Conservation (phyloP, 108 stramenopile species). For the Aurantiochytrium sp. region DNA sequence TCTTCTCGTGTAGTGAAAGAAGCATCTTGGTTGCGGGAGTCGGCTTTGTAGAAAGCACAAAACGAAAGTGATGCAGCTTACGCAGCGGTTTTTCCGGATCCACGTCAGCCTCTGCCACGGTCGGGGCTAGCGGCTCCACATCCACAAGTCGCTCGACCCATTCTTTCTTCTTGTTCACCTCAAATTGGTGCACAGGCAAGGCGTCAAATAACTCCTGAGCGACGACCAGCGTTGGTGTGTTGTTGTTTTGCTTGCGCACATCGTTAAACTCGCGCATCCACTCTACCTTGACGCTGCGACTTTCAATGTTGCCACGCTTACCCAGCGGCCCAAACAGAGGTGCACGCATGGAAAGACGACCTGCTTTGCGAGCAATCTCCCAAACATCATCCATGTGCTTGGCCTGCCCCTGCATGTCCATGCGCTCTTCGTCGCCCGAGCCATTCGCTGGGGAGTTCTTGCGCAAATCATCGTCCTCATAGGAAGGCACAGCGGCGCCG, state of each 20-base stretch:
- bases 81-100: background rate
- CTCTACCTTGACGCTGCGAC: background rate
- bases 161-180: constrained; percentile 57
- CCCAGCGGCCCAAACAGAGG: background rate
- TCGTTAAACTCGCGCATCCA: constrained; percentile 27
- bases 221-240: constrained; percentile 56
- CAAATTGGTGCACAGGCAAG: constrained; percentile 83
- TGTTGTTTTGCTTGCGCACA: background rate
- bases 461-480: background rate
- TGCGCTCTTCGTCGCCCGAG: background rate
- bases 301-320: background rate
- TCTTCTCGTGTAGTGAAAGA: background rate
- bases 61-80: constrained; percentile 59
- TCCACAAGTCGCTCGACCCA: constrained; percentile 93
- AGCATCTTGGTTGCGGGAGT: constrained; percentile 57
- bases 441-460: background rate
- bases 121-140: constrained; percentile 42
- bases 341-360: background rate
- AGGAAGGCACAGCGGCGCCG: background rate
- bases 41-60: constrained; percentile 64
- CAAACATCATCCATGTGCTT: background rate
- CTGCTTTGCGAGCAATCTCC: background rate
- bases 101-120: background rate
- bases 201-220: constrained; percentile 92
- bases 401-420: background rate